These are phyloP conservation scores for Podospora tetraspora DNA, from an alignment of 495 filamentous ascomycete genomes.

Conservation along the genomic window DNA sequence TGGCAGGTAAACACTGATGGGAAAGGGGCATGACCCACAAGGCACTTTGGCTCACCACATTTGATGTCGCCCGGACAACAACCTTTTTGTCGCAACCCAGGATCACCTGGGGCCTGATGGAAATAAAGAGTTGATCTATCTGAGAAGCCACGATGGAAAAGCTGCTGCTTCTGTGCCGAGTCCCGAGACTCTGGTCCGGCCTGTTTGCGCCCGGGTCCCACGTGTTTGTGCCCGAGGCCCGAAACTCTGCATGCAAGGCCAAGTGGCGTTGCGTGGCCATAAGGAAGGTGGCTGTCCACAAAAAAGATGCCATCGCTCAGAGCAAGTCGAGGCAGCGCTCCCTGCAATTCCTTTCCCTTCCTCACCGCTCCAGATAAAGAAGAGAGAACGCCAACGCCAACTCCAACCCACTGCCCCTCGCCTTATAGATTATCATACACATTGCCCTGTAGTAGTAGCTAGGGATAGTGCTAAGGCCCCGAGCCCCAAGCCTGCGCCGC, in stretches of 20 bases:
- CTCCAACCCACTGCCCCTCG: background rate
- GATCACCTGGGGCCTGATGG: background rate
- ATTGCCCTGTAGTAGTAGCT: background rate
- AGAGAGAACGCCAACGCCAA: background rate
- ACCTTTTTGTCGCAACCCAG: background rate
- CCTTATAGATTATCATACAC: background rate
- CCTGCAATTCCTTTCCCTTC: background rate
- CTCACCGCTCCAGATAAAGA: background rate
- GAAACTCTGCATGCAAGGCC: background rate
- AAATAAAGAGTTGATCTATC: background rate
- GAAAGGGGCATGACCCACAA: background rate
- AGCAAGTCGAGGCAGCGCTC: background rate
- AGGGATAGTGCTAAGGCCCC: background rate
- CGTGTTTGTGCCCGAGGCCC: background rate
- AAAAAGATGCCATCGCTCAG: background rate
- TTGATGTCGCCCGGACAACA: background rate
- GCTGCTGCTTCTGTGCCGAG: background rate
- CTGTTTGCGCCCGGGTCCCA: background rate
- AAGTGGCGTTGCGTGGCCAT: no score
- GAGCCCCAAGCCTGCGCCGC: slow-evolving; percentile 6
- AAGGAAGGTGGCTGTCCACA: background rate
- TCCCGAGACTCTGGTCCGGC: no score
- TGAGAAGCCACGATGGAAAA: background rate
- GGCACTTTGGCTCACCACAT: background rate
- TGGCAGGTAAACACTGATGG: background rate